These are phyloP conservation scores for Aureobasidium mangrovei DNA, from an alignment of 2,329 filamentous ascomycete genomes.

Conservation along the genomic window DNA sequence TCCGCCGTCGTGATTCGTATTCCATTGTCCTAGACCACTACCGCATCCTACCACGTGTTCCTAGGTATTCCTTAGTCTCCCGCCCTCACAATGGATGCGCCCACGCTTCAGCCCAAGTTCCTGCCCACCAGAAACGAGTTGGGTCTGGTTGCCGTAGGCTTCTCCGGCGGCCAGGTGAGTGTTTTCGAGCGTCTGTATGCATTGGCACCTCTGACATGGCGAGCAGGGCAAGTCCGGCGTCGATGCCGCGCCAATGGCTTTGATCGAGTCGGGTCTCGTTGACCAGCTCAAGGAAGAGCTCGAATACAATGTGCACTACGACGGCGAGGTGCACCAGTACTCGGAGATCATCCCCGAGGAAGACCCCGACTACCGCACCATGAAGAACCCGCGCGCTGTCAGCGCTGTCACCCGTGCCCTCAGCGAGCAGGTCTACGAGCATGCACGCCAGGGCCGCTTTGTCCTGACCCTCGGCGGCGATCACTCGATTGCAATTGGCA, in stretches of 20 bases:
- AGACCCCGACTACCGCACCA: slow-evolving; percentile 76
- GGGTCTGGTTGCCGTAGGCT: slow-evolving; percentile 88
- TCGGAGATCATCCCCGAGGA: slow-evolving; percentile 58
- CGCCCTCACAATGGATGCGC: slow-evolving; percentile 33
- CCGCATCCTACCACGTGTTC: not conserved
- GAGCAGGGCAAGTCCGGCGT: slow-evolving; percentile 77
- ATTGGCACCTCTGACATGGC: slow-evolving; percentile 3
- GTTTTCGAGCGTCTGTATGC: not conserved
- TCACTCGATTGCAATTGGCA: slow-evolving; percentile 93
- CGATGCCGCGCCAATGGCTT: slow-evolving; percentile 78
- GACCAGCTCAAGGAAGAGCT: slow-evolving; percentile 75
- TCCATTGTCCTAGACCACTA: not conserved
- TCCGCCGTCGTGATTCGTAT: not conserved
- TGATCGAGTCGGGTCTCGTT: slow-evolving; percentile 82
- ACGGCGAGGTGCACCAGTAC: slow-evolving; percentile 75
- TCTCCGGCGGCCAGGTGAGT: slow-evolving; percentile 85
- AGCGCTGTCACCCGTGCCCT: slow-evolving; percentile 76
- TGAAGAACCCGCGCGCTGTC: slow-evolving; percentile 88
- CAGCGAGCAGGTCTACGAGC: slow-evolving; percentile 75
- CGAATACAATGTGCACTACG: slow-evolving; percentile 78
- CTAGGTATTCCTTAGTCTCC: not conserved
- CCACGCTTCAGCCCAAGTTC: slow-evolving; percentile 61
- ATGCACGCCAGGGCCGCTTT: slow-evolving; percentile 73
- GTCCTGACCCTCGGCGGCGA: slow-evolving; percentile 92
- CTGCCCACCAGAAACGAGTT: slow-evolving; percentile 70